These are phyloP conservation scores for Cryptomeria japonica DNA, from an alignment of 75 land plant species.

Conservation along the genomic window DNA sequence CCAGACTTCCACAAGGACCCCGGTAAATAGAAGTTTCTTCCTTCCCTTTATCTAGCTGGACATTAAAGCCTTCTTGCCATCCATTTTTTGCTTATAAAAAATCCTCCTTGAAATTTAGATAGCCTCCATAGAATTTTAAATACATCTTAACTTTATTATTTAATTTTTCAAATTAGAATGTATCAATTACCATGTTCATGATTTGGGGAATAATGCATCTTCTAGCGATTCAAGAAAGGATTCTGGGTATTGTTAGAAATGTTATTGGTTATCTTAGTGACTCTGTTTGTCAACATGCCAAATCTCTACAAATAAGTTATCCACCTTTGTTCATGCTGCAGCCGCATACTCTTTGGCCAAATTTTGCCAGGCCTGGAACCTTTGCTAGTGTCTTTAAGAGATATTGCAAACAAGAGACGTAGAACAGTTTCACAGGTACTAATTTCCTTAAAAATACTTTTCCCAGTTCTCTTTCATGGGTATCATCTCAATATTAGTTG, in stretches of 20 bases:
- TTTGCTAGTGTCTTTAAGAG: constrained; percentile 43
- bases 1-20: constrained; percentile 85
- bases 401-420: constrained; percentile 63
- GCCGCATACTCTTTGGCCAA: constrained; percentile 68
- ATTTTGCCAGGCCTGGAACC: constrained; percentile 85
- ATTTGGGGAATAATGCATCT: background rate
- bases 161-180: background rate
- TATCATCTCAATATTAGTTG: background rate
- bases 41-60: background rate
- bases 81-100: background rate
- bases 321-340: constrained; percentile 26
- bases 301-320: background rate
- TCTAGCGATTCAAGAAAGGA: background rate
- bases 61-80: background rate
- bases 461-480: background rate
- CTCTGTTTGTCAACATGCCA: background rate
- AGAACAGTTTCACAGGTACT: constrained; percentile 88
- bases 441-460: background rate
- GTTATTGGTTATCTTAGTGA: background rate
- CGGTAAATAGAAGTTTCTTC: constrained; percentile 43
- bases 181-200: background rate
- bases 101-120: background rate
- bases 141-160: background rate
- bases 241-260: background rate
- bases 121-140: background rate